Conservation (phyloP, 2,329 filamentous ascomycete species). For the Rasamsonia emersonii region DNA sequence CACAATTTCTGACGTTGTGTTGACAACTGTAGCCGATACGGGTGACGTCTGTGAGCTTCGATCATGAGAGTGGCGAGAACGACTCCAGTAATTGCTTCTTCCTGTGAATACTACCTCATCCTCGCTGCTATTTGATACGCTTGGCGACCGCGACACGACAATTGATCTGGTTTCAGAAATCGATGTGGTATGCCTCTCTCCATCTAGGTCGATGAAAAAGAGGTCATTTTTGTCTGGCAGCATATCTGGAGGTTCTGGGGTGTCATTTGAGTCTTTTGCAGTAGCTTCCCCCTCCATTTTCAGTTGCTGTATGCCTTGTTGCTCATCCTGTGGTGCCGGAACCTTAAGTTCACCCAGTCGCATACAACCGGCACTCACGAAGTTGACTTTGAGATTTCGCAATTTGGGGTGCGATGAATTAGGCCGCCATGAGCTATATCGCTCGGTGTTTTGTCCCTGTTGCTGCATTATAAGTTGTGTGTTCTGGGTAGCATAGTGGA, state of each 20-base stretch:
- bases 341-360: constrained; percentile 25
- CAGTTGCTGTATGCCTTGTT: too few species aligned
- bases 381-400: constrained; percentile 48
- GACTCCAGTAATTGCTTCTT: constrained; percentile 20
- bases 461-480: constrained; percentile 43
- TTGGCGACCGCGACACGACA: constrained; percentile 24
- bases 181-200: constrained; percentile 14
- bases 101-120: constrained; percentile 45
- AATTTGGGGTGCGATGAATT: constrained; percentile 35
- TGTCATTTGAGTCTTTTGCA: background rate
- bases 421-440: constrained; percentile 39
- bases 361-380: constrained; percentile 51
- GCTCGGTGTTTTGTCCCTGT: constrained; percentile 51
- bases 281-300: constrained; percentile 9
- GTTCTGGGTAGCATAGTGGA: too few species aligned
- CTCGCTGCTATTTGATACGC: constrained; percentile 55
- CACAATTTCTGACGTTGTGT: background rate
- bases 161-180: constrained; percentile 23
- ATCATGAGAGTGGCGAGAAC: constrained; percentile 8
- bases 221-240: constrained; percentile 1
- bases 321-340: constrained; percentile 2
- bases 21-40: too few species aligned
- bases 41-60: too few species aligned
- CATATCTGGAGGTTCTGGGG: constrained; percentile 5
- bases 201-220: constrained; percentile 30